These are phyloP conservation scores for Geotrichum klebahnii DNA, from an alignment of 1,139 yeast genomes.

Conservation along the genomic window DNA sequence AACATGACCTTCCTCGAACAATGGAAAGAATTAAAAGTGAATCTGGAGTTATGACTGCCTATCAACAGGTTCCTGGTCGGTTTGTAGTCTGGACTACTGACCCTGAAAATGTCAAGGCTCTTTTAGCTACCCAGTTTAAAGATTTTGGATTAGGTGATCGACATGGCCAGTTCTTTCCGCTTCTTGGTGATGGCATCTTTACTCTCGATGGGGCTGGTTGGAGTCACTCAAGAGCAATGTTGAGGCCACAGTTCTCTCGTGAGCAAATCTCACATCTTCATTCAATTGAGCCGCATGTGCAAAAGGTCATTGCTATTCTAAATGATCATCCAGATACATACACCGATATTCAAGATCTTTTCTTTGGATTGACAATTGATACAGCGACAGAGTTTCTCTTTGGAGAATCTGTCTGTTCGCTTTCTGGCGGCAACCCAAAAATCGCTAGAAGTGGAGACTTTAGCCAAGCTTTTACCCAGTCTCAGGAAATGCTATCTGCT, in stretches of 20 bases:
- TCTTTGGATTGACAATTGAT: slow-evolving; percentile 53
- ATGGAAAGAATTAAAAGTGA: background rate
- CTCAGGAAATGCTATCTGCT: slow-evolving; percentile 43
- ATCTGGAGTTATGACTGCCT: background rate
- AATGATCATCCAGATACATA: slow-evolving; percentile 29
- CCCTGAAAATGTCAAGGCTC: slow-evolving; percentile 43
- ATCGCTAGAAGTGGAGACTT: slow-evolving; percentile 36
- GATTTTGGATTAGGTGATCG: slow-evolving; percentile 49
- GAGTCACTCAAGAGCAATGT: slow-evolving; percentile 52
- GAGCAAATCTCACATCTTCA: slow-evolving; percentile 49
- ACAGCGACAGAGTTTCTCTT: slow-evolving; percentile 57
- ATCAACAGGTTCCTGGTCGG: slow-evolving; percentile 2
- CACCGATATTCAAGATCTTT: slow-evolving; percentile 49
- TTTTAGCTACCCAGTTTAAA: slow-evolving; percentile 39
- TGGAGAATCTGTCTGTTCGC: slow-evolving; percentile 50
- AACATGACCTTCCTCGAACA: background rate
- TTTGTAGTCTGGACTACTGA: slow-evolving; percentile 36
- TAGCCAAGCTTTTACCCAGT: slow-evolving; percentile 45
- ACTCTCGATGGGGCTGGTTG: slow-evolving; percentile 50
- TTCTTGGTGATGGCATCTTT: slow-evolving; percentile 53
- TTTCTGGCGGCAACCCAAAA: slow-evolving; percentile 35
- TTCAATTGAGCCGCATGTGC: slow-evolving; percentile 46
- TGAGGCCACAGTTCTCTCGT: slow-evolving; percentile 52
- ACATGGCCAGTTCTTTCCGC: slow-evolving; percentile 43
- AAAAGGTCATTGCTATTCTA: slow-evolving; percentile 41